A percentile compares a stretch with the other conserved stretches of the same genome.
Conservation (phyloP, 1,284 basidiomycete genomes). For the Microbotryum silenes-acaulis region DNA sequence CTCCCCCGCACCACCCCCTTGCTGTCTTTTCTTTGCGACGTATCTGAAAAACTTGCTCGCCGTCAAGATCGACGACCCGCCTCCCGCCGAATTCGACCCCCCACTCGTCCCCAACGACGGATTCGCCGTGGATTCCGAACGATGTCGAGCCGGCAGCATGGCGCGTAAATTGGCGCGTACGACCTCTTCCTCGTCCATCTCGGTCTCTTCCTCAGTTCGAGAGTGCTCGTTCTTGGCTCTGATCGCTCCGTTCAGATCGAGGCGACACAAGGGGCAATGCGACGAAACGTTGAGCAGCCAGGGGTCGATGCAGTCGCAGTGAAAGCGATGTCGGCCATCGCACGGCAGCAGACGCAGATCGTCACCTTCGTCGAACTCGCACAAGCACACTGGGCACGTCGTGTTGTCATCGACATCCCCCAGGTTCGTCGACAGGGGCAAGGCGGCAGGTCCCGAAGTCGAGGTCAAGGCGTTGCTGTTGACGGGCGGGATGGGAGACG, state of each 20-base stretch:
- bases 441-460: not conserved
- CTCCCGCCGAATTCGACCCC: not conserved
- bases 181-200: conserved; percentile 4
- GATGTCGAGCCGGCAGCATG: conserved; percentile 6
- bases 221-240: not conserved
- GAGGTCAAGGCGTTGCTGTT: not conserved
- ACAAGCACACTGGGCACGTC: conserved; percentile 86
- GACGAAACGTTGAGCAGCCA: conserved; percentile 84
- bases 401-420: conserved; percentile 49
- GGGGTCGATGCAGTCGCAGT: conserved; percentile 60
- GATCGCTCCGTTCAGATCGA: conserved; percentile 28
- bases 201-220: not conserved
- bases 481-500: not conserved
- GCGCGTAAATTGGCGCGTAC: conserved; percentile 6
- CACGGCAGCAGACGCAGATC: conserved; percentile 81
- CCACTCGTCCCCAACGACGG: not conserved
- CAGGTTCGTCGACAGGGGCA: conserved; percentile 4
- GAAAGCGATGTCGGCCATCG: conserved; percentile 79
- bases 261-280: conserved; percentile 78
- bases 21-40: conserved; percentile 5
- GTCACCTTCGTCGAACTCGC: conserved; percentile 87
- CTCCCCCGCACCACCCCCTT: not conserved
- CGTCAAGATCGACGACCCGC: not conserved
- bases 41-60: conserved; percentile 6
- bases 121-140: not conserved